phyloP scores from a whole-genome alignment of 2,329 filamentous ascomycete genomes.

The Trichoderma koningiopsis region DNA sequence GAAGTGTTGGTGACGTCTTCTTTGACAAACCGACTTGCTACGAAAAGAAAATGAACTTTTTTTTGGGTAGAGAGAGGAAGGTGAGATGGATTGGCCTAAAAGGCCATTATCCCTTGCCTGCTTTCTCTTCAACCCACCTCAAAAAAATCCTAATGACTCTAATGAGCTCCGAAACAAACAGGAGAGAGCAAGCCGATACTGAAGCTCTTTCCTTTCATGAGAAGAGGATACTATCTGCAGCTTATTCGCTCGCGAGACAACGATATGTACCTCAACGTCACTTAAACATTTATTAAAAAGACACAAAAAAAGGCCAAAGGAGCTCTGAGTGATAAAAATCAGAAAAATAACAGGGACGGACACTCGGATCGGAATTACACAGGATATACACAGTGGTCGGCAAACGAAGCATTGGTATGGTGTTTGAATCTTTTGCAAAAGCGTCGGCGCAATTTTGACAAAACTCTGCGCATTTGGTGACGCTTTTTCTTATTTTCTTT shows the following conservation, averaged over 20 bases:
- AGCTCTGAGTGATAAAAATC: neutral
- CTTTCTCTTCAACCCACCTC: neutral
- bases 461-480: constrained; percentile 7
- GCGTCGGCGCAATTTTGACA: constrained; percentile 29
- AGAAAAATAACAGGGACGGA: neutral
- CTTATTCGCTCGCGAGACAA: neutral
- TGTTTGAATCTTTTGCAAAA: constrained; percentile 28
- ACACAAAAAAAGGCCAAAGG: neutral
- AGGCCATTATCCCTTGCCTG: neutral
- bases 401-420: constrained; percentile 24
- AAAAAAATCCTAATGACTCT: constrained; percentile 20
- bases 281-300: neutral
- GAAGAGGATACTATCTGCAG: neutral
- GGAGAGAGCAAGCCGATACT: constrained; percentile 12
- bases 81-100: neutral
- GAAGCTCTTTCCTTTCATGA: constrained; percentile 14
- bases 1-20: constrained; percentile 8
- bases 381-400: constrained; percentile 28
- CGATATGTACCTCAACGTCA: neutral
- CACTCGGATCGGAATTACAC: constrained; percentile 24
- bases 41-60: constrained; percentile 24
- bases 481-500: constrained; percentile 9
- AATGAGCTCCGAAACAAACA: neutral
- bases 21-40: constrained; percentile 12
- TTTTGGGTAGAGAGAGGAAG: neutral